Base-by-base conservation (phyloP, 805 yeast genomes). In the Saccharomycopsis babjevae region DNA sequence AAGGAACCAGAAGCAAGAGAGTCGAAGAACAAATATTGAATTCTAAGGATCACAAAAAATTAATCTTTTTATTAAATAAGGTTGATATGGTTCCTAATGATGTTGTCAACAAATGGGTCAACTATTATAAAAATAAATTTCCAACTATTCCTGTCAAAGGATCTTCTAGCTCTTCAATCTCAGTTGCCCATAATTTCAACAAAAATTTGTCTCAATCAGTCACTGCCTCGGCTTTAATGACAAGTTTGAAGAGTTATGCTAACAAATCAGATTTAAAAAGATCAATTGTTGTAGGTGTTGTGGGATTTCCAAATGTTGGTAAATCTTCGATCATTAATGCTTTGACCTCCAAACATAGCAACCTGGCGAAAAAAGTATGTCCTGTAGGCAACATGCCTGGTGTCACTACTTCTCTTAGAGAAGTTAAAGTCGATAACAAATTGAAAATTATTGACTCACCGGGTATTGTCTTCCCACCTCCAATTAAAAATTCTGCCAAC, bases 371-470 rank as follows among this genome's bases (percentile, higher is more conserved):
- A 54, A 83, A 81, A 67, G 63, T 54, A 16, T 94, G 98, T 71
- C 97, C 99, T 16, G 96, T 88, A 38, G 99, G 99, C 57, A 96
- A 96, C 70, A 94, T 88, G 75, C 97, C 99, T 2, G 99, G 99
- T 71, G 94, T 94, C 56, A 93, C 99, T 36, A 92, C 97, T 0
- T 78, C 93, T 2, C 76, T 94, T 72, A 83, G 97, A 75, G 96
- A 91, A 72, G 91, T 93, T 62, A 94, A 93, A 75, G 81, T 93
- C 63, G 99, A 93, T 73, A 87, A 85, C 70, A 91, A 91, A 73
- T 80, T 93, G 67, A 89, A 88, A 73, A 80, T 93, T 66, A 79
- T 93, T 69, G 99, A 93, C 74, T 89, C 97, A 59, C 99, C 99
- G 58, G 99, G 99, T 71, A 94, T 93, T 64, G 97, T 94, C 50